These are phyloP conservation scores for Xylaria sp. DNA, from an alignment of 2,329 filamentous ascomycete genomes.

Conservation along the genomic window DNA sequence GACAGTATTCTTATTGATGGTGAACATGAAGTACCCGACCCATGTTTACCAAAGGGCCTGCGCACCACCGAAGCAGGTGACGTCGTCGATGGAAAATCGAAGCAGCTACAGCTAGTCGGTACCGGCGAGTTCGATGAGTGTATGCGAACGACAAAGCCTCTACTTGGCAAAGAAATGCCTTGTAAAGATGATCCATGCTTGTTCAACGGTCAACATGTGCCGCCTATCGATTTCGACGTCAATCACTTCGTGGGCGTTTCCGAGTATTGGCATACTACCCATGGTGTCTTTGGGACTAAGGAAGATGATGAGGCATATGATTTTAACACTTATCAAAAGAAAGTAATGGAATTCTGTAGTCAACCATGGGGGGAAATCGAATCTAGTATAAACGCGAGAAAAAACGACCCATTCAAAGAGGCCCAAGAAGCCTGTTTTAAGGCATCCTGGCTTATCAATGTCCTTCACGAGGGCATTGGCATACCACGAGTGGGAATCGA, in stretches of 20 bases:
- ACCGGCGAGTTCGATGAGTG: slow-evolving; percentile 91
- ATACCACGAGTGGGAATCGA: slow-evolving; percentile 88
- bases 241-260: slow-evolving; percentile 99
- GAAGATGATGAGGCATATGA: slow-evolving; percentile 84
- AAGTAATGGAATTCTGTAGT: slow-evolving; percentile 85
- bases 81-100: slow-evolving; percentile 53
- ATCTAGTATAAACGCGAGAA: slow-evolving; percentile 69
- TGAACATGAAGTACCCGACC: slow-evolving; percentile 80
- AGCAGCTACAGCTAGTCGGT: slow-evolving; percentile 72
- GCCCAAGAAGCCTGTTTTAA: slow-evolving; percentile 96
- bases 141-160: slow-evolving; percentile 80
- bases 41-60: slow-evolving; percentile 85
- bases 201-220: slow-evolving; percentile 89
- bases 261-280: slow-evolving; percentile 98
- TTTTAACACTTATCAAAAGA: slow-evolving; percentile 85
- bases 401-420: slow-evolving; percentile 80
- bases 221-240: slow-evolving; percentile 94
- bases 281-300: slow-evolving; percentile 85
- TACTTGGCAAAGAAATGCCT: slow-evolving; percentile 88
- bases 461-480: slow-evolving; percentile 95
- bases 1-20: slow-evolving; percentile 70
- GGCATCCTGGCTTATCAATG: slow-evolving; percentile 96
- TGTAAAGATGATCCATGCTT: slow-evolving; percentile 88
- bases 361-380: slow-evolving; percentile 84
- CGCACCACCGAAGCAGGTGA: slow-evolving; percentile 78